Evolutionary conservation across 306 rosid genomes (phyloP).

Genomic region (Sicyos baderoa): DNA sequence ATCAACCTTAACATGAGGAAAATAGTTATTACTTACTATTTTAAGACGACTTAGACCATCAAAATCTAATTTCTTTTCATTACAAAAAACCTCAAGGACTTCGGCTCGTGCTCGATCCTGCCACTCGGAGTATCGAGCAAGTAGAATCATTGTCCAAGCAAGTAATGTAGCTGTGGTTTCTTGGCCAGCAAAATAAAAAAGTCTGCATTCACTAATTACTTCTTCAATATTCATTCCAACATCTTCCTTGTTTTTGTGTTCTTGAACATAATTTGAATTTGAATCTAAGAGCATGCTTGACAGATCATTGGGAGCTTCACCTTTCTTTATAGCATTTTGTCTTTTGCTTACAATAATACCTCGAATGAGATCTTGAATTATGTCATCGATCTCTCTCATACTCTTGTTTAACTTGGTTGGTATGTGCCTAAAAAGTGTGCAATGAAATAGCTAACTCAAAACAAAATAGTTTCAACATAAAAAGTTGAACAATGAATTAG

Average conservation of each 20-base stretch:
- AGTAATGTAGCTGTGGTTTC: slow-evolving; percentile 5
- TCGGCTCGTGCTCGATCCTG: slow-evolving; percentile 7
- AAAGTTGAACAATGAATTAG: not conserved
- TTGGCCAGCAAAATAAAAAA: slow-evolving; percentile 5
- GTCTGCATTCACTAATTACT: not conserved
- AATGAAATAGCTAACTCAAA: not conserved
- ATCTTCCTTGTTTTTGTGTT: not conserved
- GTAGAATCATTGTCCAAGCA: slow-evolving; percentile 2
- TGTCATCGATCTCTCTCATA: not conserved
- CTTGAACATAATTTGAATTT: not conserved
- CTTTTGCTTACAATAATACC: not conserved
- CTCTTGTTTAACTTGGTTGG: not conserved
- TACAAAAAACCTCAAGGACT: not conserved
- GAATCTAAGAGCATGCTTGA: not conserved
- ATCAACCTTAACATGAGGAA: too few relatives aligned
- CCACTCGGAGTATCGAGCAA: not conserved
- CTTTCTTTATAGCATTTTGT: not conserved
- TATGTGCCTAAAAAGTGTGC: not conserved
- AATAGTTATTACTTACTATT: not conserved
- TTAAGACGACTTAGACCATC: not conserved
- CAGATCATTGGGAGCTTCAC: not conserved
- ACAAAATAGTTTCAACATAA: not conserved
- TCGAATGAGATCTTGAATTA: not conserved
- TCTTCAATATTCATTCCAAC: not conserved
- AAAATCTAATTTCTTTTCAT: not conserved